These are phyloP conservation scores for Solanum piurae DNA, from an alignment of 257 asterid species.

Conservation along the genomic window DNA sequence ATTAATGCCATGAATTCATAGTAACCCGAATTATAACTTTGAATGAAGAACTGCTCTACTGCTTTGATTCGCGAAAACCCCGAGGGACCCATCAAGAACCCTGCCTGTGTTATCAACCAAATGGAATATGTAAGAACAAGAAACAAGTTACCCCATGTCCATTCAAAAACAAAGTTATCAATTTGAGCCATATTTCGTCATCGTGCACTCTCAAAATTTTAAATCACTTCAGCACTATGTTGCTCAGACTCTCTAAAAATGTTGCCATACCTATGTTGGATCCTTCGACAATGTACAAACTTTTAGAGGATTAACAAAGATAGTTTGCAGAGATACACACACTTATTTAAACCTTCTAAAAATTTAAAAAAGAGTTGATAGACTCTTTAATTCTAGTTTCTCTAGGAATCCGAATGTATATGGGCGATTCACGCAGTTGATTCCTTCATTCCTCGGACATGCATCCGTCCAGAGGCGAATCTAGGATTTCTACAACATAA, in stretches of 20 bases:
- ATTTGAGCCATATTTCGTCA: neutral
- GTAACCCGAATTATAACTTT: conserved; percentile 49
- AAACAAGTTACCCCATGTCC: neutral
- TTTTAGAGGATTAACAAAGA: neutral
- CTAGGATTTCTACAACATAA: no score
- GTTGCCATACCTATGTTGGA: neutral
- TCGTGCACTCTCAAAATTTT: neutral
- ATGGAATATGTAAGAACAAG: neutral
- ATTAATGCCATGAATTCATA: conserved; percentile 72
- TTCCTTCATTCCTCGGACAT: neutral
- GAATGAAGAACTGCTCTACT: conserved; percentile 49
- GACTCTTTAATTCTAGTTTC: neutral
- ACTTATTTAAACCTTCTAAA: neutral
- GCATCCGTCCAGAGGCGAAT: neutral
- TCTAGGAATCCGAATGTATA: neutral
- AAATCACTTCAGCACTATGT: neutral
- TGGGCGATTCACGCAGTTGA: neutral
- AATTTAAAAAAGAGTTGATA: neutral
- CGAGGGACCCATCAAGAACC: conserved; percentile 88
- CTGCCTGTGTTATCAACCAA: conserved; percentile 54
- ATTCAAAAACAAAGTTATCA: neutral
- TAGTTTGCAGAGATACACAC: neutral
- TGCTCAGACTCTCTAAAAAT: neutral
- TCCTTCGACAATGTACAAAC: neutral
- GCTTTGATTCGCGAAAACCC: conserved; percentile 46